Evolutionary conservation across 2,329 filamentous ascomycete species (phyloP).

Genomic region (Monosporascus sp.): DNA sequence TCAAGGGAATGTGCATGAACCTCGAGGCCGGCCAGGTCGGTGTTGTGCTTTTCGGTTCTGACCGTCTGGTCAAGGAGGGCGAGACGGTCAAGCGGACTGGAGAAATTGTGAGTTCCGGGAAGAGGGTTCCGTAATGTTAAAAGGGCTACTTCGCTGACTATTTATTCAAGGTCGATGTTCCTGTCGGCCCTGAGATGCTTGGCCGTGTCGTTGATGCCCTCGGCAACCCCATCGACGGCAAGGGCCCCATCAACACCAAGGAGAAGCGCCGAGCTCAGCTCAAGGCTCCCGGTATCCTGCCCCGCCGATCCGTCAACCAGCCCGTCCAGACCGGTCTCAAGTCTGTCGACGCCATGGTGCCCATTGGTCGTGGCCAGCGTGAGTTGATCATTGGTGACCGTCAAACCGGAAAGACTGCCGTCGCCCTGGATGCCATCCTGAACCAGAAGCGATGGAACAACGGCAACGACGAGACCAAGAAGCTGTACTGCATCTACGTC

Average conservation of each 20-base stretch:
- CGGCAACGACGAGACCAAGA: constrained; percentile 83
- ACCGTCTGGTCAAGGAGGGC: constrained; percentile 99
- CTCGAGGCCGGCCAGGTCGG: constrained; percentile 99
- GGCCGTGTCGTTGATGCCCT: constrained; percentile 98
- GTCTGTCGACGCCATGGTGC: constrained; percentile 99
- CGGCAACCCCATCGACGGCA: constrained; percentile 98
- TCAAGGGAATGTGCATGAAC: constrained; percentile 99
- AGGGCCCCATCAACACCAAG: constrained; percentile 90
- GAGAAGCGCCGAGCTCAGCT: constrained; percentile 95
- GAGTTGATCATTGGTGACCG: constrained; percentile 99
- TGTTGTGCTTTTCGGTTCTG: constrained; percentile 99
- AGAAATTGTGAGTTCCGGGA: constrained; percentile 81
- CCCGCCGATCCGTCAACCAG: constrained; percentile 94
- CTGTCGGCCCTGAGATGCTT: constrained; percentile 87
- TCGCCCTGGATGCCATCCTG: constrained; percentile 94
- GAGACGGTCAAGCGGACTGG: constrained; percentile 99
- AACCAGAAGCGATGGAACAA: constrained; percentile 99
- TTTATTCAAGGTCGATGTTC: constrained; percentile 78
- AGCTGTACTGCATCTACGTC: constrained; percentile 99
- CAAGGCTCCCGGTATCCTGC: constrained; percentile 98
- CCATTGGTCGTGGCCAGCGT: constrained; percentile 99
- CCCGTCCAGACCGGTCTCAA: constrained; percentile 99
- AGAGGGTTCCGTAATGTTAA: not conserved
- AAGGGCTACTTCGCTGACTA: not conserved
- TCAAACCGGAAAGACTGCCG: constrained; percentile 99